phyloP scores from a whole-genome alignment of 495 filamentous ascomycete species.

The Acidomyces sp. region DNA sequence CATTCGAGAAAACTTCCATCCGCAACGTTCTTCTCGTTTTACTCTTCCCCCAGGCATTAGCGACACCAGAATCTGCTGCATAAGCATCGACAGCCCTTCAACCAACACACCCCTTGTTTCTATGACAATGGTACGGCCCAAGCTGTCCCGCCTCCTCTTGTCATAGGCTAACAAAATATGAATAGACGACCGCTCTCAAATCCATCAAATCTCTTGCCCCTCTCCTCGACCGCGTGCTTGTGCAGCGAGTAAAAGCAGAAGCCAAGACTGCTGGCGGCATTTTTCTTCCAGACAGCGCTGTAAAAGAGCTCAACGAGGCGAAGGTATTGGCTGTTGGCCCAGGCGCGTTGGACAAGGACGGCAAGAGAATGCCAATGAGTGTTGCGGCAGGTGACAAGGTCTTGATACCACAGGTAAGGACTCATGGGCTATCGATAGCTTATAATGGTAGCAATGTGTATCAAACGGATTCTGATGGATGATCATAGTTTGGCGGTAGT shows the following conservation, averaged over 20 bases:
- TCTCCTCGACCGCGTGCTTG: conserved; percentile 94
- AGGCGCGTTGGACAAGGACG: conserved; percentile 35
- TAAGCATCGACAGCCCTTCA: neutral
- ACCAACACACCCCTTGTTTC: neutral
- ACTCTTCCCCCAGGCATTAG: neutral
- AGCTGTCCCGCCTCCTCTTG: neutral
- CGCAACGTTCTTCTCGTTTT: neutral
- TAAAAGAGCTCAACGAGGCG: conserved; percentile 97
- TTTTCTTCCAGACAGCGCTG: conserved; percentile 90
- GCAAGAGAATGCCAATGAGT: conserved; percentile 46
- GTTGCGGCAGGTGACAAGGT: conserved; percentile 80
- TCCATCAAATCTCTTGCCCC: conserved; percentile 91
- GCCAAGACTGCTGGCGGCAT: conserved; percentile 89
- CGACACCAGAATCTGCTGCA: conserved; percentile 1
- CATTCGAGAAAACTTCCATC: too few species aligned
- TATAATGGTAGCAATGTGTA: neutral
- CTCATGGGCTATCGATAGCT: conserved; percentile 7
- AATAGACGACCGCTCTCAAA: conserved; percentile 51
- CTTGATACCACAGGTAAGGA: conserved; percentile 79
- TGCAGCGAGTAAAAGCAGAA: conserved; percentile 96
- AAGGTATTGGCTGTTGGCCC: conserved; percentile 91
- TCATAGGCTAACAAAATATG: neutral
- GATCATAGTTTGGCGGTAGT: conserved; percentile 73
- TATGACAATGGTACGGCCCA: conserved; percentile 18
- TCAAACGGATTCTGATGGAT: conserved; percentile 24